These are phyloP conservation scores for Chamaecrista fasciculata DNA, from an alignment of 306 rosid genomes.

Conservation along the genomic window DNA sequence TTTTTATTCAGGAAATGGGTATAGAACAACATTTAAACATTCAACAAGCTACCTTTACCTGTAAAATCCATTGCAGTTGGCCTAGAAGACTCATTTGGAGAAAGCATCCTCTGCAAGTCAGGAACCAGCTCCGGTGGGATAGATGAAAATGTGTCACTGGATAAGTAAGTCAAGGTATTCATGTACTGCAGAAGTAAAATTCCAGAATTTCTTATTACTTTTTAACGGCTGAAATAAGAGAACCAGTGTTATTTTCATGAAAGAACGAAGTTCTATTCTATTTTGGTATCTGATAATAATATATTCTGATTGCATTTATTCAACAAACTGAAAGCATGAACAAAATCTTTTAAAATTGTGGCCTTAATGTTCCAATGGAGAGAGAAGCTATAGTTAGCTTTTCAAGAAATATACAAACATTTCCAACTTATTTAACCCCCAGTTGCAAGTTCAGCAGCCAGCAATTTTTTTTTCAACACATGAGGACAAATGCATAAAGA, in stretches of 20 bases:
- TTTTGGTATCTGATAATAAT: constrained; percentile 11
- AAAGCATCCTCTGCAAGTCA: constrained; percentile 92
- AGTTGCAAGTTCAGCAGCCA: background rate
- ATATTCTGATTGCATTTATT: background rate
- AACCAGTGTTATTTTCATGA: background rate
- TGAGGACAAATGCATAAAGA: background rate
- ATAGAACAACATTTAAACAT: constrained; percentile 8
- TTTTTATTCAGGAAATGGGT: constrained; percentile 6
- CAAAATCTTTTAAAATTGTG: background rate
- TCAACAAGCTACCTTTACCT: constrained; percentile 45
- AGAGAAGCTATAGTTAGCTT: no score
- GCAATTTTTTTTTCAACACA: background rate
- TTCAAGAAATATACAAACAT: no score
- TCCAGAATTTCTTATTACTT: constrained; percentile 31
- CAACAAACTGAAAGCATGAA: background rate
- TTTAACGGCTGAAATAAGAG: constrained; percentile 23
- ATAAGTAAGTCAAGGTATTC: constrained; percentile 92
- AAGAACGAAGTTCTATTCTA: background rate
- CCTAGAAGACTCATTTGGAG: constrained; percentile 80
- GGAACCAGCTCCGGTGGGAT: constrained; percentile 83
- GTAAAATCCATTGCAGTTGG: constrained; percentile 89
- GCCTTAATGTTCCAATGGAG: no score
- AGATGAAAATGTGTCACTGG: constrained; percentile 81
- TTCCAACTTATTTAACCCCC: no score
- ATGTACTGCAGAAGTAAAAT: constrained; percentile 65